phyloP scores from a whole-genome alignment of 75 land plant genomes.

The Cupressus sempervirens region DNA sequence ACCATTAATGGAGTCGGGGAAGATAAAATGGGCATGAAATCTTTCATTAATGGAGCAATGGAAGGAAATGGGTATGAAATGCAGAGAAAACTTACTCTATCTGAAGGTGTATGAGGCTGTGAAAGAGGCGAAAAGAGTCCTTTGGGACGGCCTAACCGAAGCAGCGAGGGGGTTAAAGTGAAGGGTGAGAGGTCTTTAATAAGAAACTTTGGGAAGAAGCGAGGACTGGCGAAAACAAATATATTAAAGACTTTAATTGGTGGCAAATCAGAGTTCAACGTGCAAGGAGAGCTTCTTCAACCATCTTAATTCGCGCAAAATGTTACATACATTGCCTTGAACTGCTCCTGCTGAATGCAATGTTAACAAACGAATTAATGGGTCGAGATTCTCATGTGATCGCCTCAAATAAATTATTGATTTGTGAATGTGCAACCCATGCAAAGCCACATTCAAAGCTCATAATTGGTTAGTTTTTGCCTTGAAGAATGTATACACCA shows the following conservation, averaged over 20 bases:
- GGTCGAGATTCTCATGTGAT: slow-evolving; percentile 1
- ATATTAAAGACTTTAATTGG: neutral
- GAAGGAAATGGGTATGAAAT: neutral
- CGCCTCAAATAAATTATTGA: neutral
- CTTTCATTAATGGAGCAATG: neutral
- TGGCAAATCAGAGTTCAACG: slow-evolving; percentile 15
- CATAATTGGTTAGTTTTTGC: neutral
- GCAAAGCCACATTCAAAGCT: neutral
- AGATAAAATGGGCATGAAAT: neutral
- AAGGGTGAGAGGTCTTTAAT: slow-evolving; percentile 13
- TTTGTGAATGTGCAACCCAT: neutral
- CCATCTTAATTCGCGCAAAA: neutral
- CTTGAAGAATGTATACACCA: neutral
- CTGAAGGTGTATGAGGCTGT: slow-evolving; percentile 7
- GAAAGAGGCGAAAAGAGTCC: neutral
- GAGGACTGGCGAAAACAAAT: neutral
- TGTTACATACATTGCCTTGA: slow-evolving; percentile 7
- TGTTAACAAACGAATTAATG: neutral
- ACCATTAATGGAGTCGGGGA: neutral
- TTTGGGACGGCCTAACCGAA: neutral
- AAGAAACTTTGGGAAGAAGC: slow-evolving; percentile 13
- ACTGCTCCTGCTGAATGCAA: neutral
- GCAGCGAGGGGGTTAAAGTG: slow-evolving; percentile 3
- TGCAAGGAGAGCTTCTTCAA: neutral
- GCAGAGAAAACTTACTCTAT: neutral